A percentile compares a stretch with the other conserved stretches of the same genome.
Evolutionary conservation across 805 yeast genomes (phyloP).

Genomic region (Lipomyces yamanashiensis): DNA sequence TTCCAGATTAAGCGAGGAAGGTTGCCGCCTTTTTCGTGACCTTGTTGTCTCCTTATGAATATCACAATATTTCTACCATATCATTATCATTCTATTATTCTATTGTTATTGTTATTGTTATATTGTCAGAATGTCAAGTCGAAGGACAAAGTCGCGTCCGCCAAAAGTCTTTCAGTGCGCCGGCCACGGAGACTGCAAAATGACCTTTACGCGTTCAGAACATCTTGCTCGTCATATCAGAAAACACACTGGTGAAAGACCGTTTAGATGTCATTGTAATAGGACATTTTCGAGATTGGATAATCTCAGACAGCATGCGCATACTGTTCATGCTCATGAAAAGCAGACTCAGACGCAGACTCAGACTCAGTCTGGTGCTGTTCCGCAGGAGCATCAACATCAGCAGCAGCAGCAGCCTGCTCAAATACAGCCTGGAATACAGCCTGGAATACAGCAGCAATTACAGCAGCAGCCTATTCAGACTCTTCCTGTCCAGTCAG

Average conservation of each 20-base stretch:
- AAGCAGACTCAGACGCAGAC: slow-evolving; percentile 36
- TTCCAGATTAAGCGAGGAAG: no score
- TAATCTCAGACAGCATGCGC: slow-evolving; percentile 88
- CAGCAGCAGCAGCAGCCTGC: slow-evolving; percentile 6
- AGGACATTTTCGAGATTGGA: slow-evolving; percentile 83
- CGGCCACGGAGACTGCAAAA: slow-evolving; percentile 82
- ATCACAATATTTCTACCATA: no score
- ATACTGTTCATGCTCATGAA: slow-evolving; percentile 75
- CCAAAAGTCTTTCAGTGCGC: slow-evolving; percentile 74
- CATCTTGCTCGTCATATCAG: slow-evolving; percentile 91
- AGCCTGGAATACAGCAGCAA: no score
- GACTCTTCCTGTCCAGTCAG: no score
- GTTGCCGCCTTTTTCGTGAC: no score
- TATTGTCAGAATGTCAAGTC: slow-evolving; percentile 12
- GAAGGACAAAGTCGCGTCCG: slow-evolving; percentile 41
- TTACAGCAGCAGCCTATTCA: not conserved
- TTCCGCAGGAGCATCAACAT: not conserved
- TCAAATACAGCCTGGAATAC: no score
- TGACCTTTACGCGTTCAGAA: slow-evolving; percentile 90
- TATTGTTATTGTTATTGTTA: no score
- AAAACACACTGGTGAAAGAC: slow-evolving; percentile 93
- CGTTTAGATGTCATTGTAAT: slow-evolving; percentile 80
- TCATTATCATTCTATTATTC: no score
- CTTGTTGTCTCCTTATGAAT: no score
- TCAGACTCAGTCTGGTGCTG: no score